A percentile compares a stretch with the other conserved stretches of the same genome.
Conservation (phyloP, 441 rosid genomes). For the Euphorbia celastroides region DNA sequence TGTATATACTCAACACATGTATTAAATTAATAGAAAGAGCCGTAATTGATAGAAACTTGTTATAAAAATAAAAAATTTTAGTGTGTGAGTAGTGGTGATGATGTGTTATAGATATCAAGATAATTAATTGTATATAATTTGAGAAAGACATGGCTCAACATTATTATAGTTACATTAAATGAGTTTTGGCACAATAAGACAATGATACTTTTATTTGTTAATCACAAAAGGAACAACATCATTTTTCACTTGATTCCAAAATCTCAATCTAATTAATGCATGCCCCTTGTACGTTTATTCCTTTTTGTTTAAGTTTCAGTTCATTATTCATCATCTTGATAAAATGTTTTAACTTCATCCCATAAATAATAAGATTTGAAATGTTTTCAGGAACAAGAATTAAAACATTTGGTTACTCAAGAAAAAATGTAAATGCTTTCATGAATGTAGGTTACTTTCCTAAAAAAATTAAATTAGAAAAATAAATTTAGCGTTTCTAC, state of each 20-base stretch:
- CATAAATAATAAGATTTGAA: background rate
- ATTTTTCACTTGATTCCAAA: background rate
- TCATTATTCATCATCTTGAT: background rate
- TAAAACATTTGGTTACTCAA: no score
- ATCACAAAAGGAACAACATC: background rate
- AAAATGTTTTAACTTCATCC: background rate
- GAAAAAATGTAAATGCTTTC: no score
- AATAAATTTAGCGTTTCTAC: no score
- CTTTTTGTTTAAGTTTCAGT: background rate
- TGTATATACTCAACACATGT: background rate
- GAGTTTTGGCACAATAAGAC: background rate
- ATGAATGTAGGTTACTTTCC: no score
- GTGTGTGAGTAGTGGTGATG: background rate
- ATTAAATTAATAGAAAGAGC: no score
- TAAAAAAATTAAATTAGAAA: no score
- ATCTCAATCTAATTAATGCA: background rate
- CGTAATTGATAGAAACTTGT: background rate
- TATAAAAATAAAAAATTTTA: background rate
- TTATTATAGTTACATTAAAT: background rate
- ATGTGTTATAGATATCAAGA: background rate
- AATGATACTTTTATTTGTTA: background rate
- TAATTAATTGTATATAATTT: background rate
- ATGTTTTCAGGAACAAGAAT: background rate
- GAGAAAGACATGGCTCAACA: background rate
- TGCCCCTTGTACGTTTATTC: background rate